Evolutionary conservation across 305 asterid genomes (phyloP), one percentile per base, ranked within the genome.

Genomic region (Fraxinus dipetala): DNA sequence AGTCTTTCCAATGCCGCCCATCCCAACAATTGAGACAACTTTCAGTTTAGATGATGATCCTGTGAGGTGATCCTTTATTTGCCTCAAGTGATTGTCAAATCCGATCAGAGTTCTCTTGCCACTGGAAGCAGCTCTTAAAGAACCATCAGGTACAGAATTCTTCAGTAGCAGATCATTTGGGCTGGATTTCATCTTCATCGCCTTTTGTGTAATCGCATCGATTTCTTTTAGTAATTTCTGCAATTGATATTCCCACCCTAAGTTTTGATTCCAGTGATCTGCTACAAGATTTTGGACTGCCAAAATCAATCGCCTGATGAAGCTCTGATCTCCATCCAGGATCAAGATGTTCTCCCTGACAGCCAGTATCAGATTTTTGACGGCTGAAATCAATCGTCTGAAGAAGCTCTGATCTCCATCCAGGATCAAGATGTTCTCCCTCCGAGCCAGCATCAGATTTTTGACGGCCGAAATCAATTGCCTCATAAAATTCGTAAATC

Each of bases 1-100:
- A 10, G 82, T 81, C 78, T 84, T 81, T 5, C 82, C 65, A 34
- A 59, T 16, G 0, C 81, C 81, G 0, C 38, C 76, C 82, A 79
- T 79, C 22, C 82, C 82, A 24, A 63, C 40, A 24, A 61, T 61
- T 20, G 72, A 61, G 28, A 61, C 31, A 10, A 7, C 28, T 61
- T 61, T 10, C 11, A 61, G 32, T 61, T 61, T 61, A 61, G 72
- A 61, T 26, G 72, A 9, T 61, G 72, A 22, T 61, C 72, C 72
- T 7, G 72, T 22, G 31, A 61, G 72, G 8, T 13, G 3, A 40
- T 16, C 36, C 79, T 76, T 76, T 10, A 61, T 20, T 8, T 61
- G 13, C 72, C 11, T 22, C 31, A 9, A 61, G 31, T 61, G 32
- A 24, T 61, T 4, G 7, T 67, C 18, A 28, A 67, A 67, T 24